Conservation (phyloP, 306 rosid species). For the Ammopiptanthus mongolicus region DNA sequence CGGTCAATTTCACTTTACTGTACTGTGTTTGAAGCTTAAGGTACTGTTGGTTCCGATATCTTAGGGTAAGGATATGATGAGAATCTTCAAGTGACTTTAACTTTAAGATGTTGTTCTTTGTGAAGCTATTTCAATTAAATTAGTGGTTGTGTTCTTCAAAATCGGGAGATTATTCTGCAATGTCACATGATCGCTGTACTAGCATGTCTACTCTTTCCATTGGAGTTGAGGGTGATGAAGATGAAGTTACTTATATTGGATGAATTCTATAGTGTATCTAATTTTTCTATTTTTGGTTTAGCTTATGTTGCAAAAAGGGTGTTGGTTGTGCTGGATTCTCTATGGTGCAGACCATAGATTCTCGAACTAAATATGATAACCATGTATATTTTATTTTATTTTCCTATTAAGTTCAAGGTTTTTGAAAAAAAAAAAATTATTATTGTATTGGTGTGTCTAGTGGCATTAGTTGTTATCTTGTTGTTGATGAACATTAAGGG, state of each 20-base stretch:
- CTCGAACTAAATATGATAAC: neutral
- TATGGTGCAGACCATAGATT: neutral
- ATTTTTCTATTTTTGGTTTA: neutral
- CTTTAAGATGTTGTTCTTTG: neutral
- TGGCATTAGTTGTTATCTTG: neutral
- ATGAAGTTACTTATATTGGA: neutral
- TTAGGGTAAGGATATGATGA: neutral
- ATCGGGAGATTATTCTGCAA: neutral
- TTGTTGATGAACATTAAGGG: neutral
- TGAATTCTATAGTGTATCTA: neutral
- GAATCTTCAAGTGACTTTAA: neutral
- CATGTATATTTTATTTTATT: neutral
- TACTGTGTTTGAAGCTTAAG: neutral
- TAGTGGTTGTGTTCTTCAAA: neutral
- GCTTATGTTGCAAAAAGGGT: neutral
- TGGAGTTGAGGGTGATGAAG: neutral
- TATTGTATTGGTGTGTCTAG: neutral
- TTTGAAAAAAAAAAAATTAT: neutral
- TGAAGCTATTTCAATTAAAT: neutral
- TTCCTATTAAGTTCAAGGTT: neutral
- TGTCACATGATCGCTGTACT: neutral
- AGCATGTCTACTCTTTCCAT: neutral
- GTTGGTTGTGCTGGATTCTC: neutral
- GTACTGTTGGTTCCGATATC: neutral
- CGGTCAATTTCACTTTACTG: slow-evolving; percentile 17